phyloP scores from a whole-genome alignment of 2,329 filamentous ascomycete species.

The Xylaria sp. region DNA sequence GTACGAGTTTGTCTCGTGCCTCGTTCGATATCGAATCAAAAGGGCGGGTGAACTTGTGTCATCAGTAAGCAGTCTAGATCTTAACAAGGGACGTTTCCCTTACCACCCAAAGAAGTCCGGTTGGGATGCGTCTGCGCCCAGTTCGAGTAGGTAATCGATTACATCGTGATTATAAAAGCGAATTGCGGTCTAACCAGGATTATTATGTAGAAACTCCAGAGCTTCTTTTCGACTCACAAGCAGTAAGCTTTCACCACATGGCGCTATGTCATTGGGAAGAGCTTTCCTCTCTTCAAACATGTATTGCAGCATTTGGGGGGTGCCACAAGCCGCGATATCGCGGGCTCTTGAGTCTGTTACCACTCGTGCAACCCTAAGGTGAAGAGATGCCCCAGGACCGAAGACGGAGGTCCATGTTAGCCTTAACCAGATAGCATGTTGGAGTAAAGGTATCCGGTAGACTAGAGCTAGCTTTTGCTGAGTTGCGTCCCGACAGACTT shows the following conservation, averaged over 20 bases:
- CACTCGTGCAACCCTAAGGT: conserved; percentile 13
- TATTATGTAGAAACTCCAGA: background rate
- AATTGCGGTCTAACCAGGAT: background rate
- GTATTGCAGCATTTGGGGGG: background rate
- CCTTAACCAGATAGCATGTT: conserved; percentile 9
- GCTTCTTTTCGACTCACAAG: conserved; percentile 1
- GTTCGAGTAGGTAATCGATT: conserved; percentile 13
- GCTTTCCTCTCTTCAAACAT: background rate
- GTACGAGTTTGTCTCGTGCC: background rate
- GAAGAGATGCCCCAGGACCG: conserved; percentile 14
- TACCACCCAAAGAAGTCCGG: conserved; percentile 4
- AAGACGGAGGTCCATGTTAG: conserved; percentile 10
- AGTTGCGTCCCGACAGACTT: conserved; percentile 6
- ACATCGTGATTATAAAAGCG: background rate
- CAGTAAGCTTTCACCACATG: background rate
- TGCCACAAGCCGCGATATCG: background rate
- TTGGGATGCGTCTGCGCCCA: conserved; percentile 17
- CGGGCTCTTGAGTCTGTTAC: background rate
- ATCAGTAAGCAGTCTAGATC: background rate
- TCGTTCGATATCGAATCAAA: background rate
- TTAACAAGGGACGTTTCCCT: background rate
- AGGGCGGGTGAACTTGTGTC: conserved; percentile 1
- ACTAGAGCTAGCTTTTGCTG: conserved; percentile 7
- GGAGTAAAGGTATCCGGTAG: conserved; percentile 3
- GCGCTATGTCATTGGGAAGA: conserved; percentile 10